phyloP scores from a whole-genome alignment of 345 rosid species.

The Stellera chamaejasme region DNA sequence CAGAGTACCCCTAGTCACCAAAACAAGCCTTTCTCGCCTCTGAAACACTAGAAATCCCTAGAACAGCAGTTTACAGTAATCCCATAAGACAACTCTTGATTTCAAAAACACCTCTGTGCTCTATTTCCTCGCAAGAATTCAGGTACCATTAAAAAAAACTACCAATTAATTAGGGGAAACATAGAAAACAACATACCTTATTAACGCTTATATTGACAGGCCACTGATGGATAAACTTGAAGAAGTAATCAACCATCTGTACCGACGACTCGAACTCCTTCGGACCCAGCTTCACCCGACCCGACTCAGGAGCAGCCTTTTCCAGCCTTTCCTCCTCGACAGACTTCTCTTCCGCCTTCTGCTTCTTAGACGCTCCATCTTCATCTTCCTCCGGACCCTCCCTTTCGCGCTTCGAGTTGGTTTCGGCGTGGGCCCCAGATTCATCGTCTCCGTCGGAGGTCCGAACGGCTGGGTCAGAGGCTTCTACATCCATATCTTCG shows the following conservation, averaged over 20 bases:
- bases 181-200: constrained; percentile 31
- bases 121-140: too few relatives aligned
- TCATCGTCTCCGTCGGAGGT: constrained; percentile 13
- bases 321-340: constrained; percentile 26
- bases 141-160: too few relatives aligned
- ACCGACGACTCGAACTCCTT: constrained; percentile 68
- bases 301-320: constrained; percentile 18
- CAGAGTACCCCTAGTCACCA: too few relatives aligned
- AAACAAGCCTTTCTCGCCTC: too few relatives aligned
- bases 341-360: constrained; percentile 32
- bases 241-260: constrained; percentile 73
- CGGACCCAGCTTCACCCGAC: constrained; percentile 53
- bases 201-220: constrained; percentile 54
- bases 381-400: constrained; percentile 20
- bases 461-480: constrained; percentile 1
- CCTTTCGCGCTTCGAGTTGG: constrained; percentile 32
- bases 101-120: too few relatives aligned
- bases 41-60: too few relatives aligned
- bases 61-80: too few relatives aligned
- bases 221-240: constrained; percentile 56
- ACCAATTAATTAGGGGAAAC: background rate
- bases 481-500: constrained; percentile 35
- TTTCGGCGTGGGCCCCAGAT: constrained; percentile 12
- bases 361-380: constrained; percentile 46
- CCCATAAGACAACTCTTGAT: too few relatives aligned